Base-by-base conservation (phyloP, 2,329 filamentous ascomycete genomes). In the Fusarium chlamydosporum region DNA sequence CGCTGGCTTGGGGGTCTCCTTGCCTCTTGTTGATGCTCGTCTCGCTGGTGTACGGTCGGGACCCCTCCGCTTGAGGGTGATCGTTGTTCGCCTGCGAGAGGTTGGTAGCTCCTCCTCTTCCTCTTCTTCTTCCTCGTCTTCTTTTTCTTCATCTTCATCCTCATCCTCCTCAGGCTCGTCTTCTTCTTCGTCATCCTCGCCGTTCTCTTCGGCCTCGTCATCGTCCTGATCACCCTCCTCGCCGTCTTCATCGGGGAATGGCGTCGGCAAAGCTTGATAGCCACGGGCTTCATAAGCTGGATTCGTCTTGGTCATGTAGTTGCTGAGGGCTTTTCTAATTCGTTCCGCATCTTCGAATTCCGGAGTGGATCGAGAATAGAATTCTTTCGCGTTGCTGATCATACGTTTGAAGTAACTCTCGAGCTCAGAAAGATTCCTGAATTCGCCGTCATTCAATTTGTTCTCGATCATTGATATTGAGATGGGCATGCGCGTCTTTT, bases 371-470 rank as follows among this genome's bases (percentile, higher is more conserved):
- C 91, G 91, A 62, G 90, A 85, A 75, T 95, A 95, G 80, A 89
- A 96, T 55, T 93, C 89, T 78, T 97, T 97, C 35, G 92, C 92
- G 75, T 97, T 97, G 68, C 89, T 86, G 56, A 97, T 91, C 85
- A 97, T 92, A 67, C 93, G 90, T 82, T 96, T 96, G 76, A 95
- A 87, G 76, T 94, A 94, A 75, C 91, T 90, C 79, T 97, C 94
- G 13, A 97, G 82, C 50, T 90, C 85, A 7, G 92, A 89, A 48
- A 97, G 84, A 52, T 82, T 91, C 15, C 85, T 77, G 76, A 97
- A 96, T 68, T 89, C 86, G 72, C 87, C 83, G 50, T 87, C 84
- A 53, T 88, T 85, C 51, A 97, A 84, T 79, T 93, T 95, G 45
- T 84, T 83, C 82, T 96, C 92, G 64, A 96, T 91, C 3, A 86